Evolutionary conservation across 495 filamentous ascomycete genomes (phyloP).

Genomic region (Penicillium angulare): DNA sequence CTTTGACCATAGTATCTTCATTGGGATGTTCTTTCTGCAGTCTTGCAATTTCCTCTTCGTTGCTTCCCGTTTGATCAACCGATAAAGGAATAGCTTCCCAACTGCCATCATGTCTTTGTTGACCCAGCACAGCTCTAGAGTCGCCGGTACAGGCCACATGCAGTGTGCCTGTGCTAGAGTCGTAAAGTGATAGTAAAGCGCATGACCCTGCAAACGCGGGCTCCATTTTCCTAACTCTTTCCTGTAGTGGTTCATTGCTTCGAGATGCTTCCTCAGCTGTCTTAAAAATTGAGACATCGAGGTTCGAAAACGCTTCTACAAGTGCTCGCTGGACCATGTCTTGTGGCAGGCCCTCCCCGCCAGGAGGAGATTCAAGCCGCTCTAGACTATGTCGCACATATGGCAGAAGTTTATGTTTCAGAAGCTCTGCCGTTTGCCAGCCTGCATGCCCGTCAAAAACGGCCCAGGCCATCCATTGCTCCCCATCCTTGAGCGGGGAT

Average conservation of each 20-base stretch:
- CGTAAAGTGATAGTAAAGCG: slow-evolving; percentile 56
- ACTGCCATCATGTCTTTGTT: slow-evolving; percentile 36
- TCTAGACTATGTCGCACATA: slow-evolving; percentile 36
- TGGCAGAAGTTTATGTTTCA: slow-evolving; percentile 40
- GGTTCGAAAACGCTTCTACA: slow-evolving; percentile 42
- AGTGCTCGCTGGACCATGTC: slow-evolving; percentile 41
- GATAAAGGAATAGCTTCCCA: slow-evolving; percentile 55
- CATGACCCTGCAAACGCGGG: slow-evolving; percentile 58
- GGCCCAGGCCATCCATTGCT: slow-evolving; percentile 48
- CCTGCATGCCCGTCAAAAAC: slow-evolving; percentile 55
- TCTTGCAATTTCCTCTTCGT: slow-evolving; percentile 48
- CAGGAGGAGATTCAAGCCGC: slow-evolving; percentile 15
- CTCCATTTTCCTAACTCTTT: slow-evolving; percentile 33
- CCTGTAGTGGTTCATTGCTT: slow-evolving; percentile 21
- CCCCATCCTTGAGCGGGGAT: slow-evolving; percentile 31
- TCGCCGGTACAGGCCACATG: slow-evolving; percentile 60
- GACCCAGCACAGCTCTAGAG: slow-evolving; percentile 60
- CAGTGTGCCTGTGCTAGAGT: slow-evolving; percentile 45
- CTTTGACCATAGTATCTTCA: slow-evolving; percentile 52
- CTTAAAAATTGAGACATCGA: slow-evolving; percentile 52
- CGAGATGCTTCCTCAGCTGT: slow-evolving; percentile 28
- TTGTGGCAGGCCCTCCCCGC: slow-evolving; percentile 5
- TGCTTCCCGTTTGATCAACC: slow-evolving; percentile 58
- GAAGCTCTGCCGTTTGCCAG: slow-evolving; percentile 40
- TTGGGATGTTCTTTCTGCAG: slow-evolving; percentile 56